Percentiles rank a stretch among this genome's conserved stretches.
Evolutionary conservation across 2,329 filamentous ascomycete genomes (phyloP).

Genomic region (Stachybotrys elegans): DNA sequence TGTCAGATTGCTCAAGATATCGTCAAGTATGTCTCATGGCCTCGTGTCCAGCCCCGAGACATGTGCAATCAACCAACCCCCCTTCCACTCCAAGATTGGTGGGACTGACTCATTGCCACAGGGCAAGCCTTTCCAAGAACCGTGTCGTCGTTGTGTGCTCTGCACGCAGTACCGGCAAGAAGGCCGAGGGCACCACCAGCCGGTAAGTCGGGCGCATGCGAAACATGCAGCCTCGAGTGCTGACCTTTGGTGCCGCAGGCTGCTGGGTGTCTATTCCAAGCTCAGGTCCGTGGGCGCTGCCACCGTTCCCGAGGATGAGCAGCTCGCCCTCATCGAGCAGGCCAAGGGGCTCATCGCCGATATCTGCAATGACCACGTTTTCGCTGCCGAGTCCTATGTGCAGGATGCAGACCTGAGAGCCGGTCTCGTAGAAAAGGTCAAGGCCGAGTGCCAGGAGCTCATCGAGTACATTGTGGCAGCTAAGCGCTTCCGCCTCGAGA

Average conservation of each 20-base stretch:
- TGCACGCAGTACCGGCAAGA: constrained; percentile 88
- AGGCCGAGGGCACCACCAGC: constrained; percentile 92
- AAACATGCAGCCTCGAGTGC: too few species aligned
- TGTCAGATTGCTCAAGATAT: constrained; percentile 37
- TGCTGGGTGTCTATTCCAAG: constrained; percentile 56
- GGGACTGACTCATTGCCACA: constrained; percentile 16
- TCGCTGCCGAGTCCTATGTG: constrained; percentile 62
- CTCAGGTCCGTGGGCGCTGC: constrained; percentile 49
- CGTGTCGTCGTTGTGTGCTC: constrained; percentile 93
- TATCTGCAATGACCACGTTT: constrained; percentile 77
- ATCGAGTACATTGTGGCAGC: constrained; percentile 65
- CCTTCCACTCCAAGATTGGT: constrained; percentile 1
- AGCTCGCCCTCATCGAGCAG: constrained; percentile 51
- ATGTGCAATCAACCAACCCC: background rate
- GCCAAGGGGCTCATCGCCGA: constrained; percentile 73
- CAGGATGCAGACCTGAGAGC: constrained; percentile 50
- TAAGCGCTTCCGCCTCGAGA: constrained; percentile 65
- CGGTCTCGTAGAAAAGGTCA: constrained; percentile 60
- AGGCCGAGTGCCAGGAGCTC: constrained; percentile 74
- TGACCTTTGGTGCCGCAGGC: too few species aligned
- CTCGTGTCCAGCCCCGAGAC: too few species aligned
- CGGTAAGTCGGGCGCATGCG: constrained; percentile 62
- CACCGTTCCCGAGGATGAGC: constrained; percentile 46
- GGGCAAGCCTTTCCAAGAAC: constrained; percentile 54
- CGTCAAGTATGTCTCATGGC: constrained; percentile 28